Base-by-base conservation (phyloP, 345 rosid genomes). In the Lagerstroemia speciosa region DNA sequence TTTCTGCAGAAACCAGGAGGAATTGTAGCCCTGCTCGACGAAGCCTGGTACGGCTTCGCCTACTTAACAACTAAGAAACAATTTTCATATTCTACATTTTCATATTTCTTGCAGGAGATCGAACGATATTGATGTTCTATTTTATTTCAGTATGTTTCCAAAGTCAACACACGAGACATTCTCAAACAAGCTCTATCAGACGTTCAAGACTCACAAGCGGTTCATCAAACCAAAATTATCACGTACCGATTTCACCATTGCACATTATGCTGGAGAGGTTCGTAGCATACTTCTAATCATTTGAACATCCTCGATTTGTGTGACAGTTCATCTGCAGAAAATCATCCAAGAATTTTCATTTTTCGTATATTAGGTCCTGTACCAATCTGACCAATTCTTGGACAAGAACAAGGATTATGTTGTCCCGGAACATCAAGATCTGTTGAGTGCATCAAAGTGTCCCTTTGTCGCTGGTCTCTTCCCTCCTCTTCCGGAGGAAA, bases 131-230 rank as follows among this genome's bases (percentile, higher is more conserved):
- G 69, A 24, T 32, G 37, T 62, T 32, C 20, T 45, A 22, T n/a
- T 75, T 58, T 43, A 74, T 73, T 84, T 68, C 87, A 94, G 99
- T 75, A 94, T 94, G 99, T 94, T 94, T 75, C 99, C 99, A 14
- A 93, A 94, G 83, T 94, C 99, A 67, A 94, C 99, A 6, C 99
- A 94, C 48, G 99, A 94, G 78, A 94, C 99, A 61, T 94, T 94
- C 78, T 72, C 97, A 1, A 89, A 91, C 72, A 94, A 88, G 87
- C 93, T 94, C 33, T 91, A 91, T 75, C 99, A 94, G 86, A 94
- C 97, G 64, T 94, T 91, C 76, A 91, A 88, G 78, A 36, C 2
- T 46, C 85, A 89, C 84, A 91, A 94, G 89, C 85, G 99, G 19
- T 94, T 94, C 74, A 75, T 94, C 82, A 94, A 94, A 77, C 99